Percentiles rank a stretch among this genome's conserved stretches.
Conservation (phyloP, 495 filamentous ascomycete genomes). For the Pseudevernia furfuracea region DNA sequence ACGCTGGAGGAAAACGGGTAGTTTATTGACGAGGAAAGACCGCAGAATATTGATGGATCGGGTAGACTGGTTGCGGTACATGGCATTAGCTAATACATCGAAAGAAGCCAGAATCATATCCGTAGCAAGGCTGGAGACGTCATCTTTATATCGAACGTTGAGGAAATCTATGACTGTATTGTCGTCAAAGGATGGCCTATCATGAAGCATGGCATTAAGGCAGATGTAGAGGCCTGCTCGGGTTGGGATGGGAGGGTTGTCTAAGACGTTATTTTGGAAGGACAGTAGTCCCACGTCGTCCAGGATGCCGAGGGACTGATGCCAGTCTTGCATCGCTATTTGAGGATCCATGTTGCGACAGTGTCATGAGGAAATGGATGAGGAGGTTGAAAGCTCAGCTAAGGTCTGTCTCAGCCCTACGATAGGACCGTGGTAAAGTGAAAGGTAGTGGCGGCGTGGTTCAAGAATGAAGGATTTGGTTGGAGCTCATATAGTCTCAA, state of each 20-base stretch:
- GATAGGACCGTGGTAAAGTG: not conserved
- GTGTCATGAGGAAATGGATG: too few species aligned
- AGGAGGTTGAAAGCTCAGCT: not conserved
- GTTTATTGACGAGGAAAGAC: constrained; percentile 88
- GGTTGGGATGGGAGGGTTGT: constrained; percentile 64
- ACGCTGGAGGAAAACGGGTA: constrained; percentile 65
- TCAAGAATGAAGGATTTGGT: not conserved
- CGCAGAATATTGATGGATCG: constrained; percentile 71
- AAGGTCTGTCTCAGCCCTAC: not conserved
- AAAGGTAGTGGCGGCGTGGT: not conserved
- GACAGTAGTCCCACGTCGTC: constrained; percentile 20
- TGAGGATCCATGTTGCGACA: constrained; percentile 15
- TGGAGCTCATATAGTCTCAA: too few species aligned
- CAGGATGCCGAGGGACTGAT: constrained; percentile 19
- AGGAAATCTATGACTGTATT: constrained; percentile 67
- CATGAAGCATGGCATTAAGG: constrained; percentile 69
- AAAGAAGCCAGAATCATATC: constrained; percentile 84
- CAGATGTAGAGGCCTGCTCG: constrained; percentile 90
- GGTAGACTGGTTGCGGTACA: constrained; percentile 66
- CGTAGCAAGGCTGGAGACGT: constrained; percentile 62
- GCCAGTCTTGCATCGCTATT: constrained; percentile 21
- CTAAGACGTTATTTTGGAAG: constrained; percentile 41
- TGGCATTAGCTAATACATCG: constrained; percentile 78
- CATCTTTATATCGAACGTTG: constrained; percentile 73
- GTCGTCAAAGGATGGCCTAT: constrained; percentile 73